Base-by-base conservation (phyloP, 2,329 filamentous ascomycete species). In the Talaromyces sp. region DNA sequence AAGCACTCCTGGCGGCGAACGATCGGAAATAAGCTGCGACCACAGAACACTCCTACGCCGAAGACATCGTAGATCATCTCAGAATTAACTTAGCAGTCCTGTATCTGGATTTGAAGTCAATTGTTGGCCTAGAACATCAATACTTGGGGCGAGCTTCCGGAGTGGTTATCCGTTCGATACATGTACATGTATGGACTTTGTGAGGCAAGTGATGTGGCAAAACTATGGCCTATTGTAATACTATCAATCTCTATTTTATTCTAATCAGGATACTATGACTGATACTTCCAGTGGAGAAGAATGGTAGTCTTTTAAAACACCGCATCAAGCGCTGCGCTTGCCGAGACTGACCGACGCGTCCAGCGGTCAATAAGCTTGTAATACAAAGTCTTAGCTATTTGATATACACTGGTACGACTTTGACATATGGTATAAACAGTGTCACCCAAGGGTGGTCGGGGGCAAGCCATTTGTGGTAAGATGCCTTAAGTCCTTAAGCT, bases 11-110 rank as follows among this genome's bases (percentile, higher is more conserved):
- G 57, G 48, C 28, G 57, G 63, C 63, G 28, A 60, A 60, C 33
- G 23, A 31, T 44, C 64, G 64, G 64, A 66, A 66, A 55, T 55
- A 11, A 66, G 55, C 44, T 66, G 64, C 64, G 63, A 52, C 63
- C 64, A 63, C 56, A 63, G 62, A 60, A 62, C 1, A 42, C 23
- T n/a, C 42, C 42, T 40, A 16, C 28, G 44, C 16, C 59, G 28
- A 55, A 50, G 14, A 57, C 28, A 48, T 37, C 35, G 21, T 39
- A 33, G 42, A 56, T 18, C 42, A 40, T 50, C 28, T 31, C 14
- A 21, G 25, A 46, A 25, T 25, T 5, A 44, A 54, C 31, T 46
- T 57, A 46, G 46, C 42, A 62, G 59, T 63, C 42, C 59, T 55
- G 46, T 21, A 21, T 46, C 18, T 54, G 31, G 35, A 37, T 33